A percentile compares a stretch with the other conserved stretches of the same genome.
Evolutionary conservation across 495 filamentous ascomycete species (phyloP).

Genomic region (Podospora comata): DNA sequence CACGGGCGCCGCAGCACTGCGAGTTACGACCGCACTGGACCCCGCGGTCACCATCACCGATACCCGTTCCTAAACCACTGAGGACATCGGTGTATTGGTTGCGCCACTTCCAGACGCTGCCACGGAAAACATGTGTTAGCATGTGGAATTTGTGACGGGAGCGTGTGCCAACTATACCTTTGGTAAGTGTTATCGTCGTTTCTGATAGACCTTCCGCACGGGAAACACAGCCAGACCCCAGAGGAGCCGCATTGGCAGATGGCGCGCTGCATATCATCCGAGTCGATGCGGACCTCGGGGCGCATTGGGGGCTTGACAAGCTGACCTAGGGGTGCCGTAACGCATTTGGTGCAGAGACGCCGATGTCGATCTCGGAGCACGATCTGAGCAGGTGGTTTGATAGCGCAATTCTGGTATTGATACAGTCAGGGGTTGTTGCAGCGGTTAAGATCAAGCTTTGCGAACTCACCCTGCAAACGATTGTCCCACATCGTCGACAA

Average conservation of each 20-base stretch:
- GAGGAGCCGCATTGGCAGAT: constrained; percentile 64
- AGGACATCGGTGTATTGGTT: constrained; percentile 77
- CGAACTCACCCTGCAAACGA: constrained; percentile 71
- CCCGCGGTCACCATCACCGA: constrained; percentile 82
- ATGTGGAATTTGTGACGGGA: not conserved
- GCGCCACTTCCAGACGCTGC: constrained; percentile 81
- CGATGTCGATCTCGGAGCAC: constrained; percentile 68
- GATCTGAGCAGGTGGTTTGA: constrained; percentile 64
- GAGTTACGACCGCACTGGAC: constrained; percentile 74
- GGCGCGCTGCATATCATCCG: constrained; percentile 50
- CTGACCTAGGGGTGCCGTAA: constrained; percentile 57
- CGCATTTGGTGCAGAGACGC: constrained; percentile 72
- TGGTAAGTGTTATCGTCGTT: constrained; percentile 70
- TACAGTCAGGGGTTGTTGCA: not conserved
- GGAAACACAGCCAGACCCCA: constrained; percentile 74
- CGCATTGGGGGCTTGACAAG: constrained; percentile 37
- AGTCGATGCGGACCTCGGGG: constrained; percentile 28
- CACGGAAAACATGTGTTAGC: not conserved
- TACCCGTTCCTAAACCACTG: constrained; percentile 78
- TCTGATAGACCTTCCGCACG: constrained; percentile 68
- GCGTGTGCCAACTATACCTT: constrained; percentile 28
- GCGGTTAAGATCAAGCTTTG: not conserved
- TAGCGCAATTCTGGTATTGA: constrained; percentile 69
- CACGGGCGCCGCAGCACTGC: constrained; percentile 65
- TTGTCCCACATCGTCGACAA: constrained; percentile 71